phyloP scores from a whole-genome alignment of 1,284 basidiomycete genomes.

The Pseudozyma tsukubaensis region DNA sequence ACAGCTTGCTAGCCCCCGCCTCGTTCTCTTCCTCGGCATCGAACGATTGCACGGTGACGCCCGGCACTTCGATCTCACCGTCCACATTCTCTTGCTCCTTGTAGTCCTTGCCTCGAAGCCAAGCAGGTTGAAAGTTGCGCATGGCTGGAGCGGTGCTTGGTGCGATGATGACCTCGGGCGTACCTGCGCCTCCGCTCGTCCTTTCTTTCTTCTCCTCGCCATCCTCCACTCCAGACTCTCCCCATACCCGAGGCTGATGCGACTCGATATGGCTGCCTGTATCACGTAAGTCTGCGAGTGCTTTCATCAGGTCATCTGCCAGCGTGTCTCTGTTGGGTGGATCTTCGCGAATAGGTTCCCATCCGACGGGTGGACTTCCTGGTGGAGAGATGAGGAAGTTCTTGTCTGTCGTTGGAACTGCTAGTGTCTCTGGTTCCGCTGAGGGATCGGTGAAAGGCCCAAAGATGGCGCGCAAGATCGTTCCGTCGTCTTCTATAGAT shows the following conservation, averaged over 20 bases:
- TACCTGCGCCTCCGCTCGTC: slow-evolving; percentile 22
- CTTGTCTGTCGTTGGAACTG: slow-evolving; percentile 78
- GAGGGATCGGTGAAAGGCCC: slow-evolving; percentile 22
- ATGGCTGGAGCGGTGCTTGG: slow-evolving; percentile 27
- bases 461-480: slow-evolving; percentile 40
- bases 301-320: slow-evolving; percentile 84
- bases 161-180: slow-evolving; percentile 42
- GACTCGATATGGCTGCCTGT: slow-evolving; percentile 50
- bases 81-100: background rate
- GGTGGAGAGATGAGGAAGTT: slow-evolving; percentile 98
- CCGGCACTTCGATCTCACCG: slow-evolving; percentile 48
- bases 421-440: slow-evolving; percentile 43
- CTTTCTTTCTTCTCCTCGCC: background rate
- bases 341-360: slow-evolving; percentile 91
- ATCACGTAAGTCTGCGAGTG: slow-evolving; percentile 60
- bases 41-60: slow-evolving; percentile 59
- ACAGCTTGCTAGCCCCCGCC: slow-evolving; percentile 26
- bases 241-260: slow-evolving; percentile 40
- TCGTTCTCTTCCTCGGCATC: slow-evolving; percentile 42
- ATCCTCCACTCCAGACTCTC: slow-evolving; percentile 3
- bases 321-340: slow-evolving; percentile 88
- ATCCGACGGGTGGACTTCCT: slow-evolving; percentile 96
- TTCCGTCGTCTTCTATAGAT: slow-evolving; percentile 25
- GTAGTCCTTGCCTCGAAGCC: slow-evolving; percentile 16
- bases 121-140: slow-evolving; percentile 28